A percentile compares a stretch with the other conserved stretches of the same genome.
phyloP scores from a whole-genome alignment of 345 rosid species.

The Citrus glauca region DNA sequence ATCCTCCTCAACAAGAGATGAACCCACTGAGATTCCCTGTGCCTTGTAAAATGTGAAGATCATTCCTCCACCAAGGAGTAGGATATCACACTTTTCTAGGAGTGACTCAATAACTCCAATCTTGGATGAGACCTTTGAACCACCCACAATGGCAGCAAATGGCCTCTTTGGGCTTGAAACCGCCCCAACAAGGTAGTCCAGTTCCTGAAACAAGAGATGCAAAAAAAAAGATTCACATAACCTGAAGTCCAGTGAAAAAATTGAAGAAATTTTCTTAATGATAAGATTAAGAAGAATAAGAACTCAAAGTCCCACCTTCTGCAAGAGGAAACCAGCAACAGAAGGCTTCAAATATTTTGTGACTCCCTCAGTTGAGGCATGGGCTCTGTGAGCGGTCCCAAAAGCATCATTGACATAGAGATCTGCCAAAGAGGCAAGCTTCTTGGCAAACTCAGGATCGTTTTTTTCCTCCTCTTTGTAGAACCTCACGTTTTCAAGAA shows the following conservation, averaged over 20 bases:
- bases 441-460: constrained; percentile 87
- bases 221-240: background rate
- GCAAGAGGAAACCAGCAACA: constrained; percentile 94
- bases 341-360: constrained; percentile 88
- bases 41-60: constrained; percentile 87
- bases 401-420: constrained; percentile 94
- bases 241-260: background rate
- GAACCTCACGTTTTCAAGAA: constrained; percentile 90
- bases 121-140: constrained; percentile 93
- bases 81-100: constrained; percentile 61
- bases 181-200: constrained; percentile 94
- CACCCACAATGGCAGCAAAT: constrained; percentile 96
- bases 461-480: constrained; percentile 96
- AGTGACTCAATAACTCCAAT: constrained; percentile 94
- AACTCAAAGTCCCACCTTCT: constrained; percentile 47
- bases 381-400: constrained; percentile 97
- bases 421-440: constrained; percentile 89
- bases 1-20: constrained; percentile 86
- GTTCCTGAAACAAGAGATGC: constrained; percentile 46
- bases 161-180: constrained; percentile 89
- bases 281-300: background rate
- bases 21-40: constrained; percentile 71
- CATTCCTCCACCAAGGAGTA: constrained; percentile 93
- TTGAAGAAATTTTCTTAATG: background rate
- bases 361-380: constrained; percentile 96